Conservation (phyloP, 345 rosid species). For the Citrus glauca region DNA sequence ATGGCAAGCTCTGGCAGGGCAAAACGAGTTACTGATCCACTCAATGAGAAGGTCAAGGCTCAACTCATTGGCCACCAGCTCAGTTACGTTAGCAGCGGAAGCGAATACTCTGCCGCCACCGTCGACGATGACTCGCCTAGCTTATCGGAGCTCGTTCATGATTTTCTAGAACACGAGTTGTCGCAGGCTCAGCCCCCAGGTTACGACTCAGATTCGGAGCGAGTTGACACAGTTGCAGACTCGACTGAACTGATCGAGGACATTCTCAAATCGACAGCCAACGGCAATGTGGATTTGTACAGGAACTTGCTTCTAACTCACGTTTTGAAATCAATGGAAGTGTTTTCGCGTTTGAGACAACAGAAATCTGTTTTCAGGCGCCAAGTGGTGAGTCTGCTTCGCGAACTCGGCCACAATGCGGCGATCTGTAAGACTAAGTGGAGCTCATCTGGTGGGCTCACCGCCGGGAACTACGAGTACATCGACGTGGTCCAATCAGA, state of each 20-base stretch:
- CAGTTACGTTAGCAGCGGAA: constrained; percentile 64
- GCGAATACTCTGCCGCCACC: constrained; percentile 64
- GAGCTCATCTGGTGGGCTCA: constrained; percentile 53
- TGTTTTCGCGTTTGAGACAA: constrained; percentile 29
- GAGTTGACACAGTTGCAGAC: constrained; percentile 27
- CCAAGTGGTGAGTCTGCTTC: constrained; percentile 52
- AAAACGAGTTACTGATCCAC: constrained; percentile 59
- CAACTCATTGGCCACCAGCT: constrained; percentile 44
- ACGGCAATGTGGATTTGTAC: constrained; percentile 36
- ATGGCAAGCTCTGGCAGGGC: constrained; percentile 38
- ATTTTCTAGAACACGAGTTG: constrained; percentile 54
- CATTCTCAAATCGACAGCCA: constrained; percentile 9
- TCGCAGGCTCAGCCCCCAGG: background rate
- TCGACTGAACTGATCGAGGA: constrained; percentile 30
- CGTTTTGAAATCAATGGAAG: constrained; percentile 46
- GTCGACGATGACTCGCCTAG: constrained; percentile 52
- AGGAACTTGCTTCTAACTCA: constrained; percentile 35
- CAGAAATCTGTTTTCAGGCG: constrained; percentile 42
- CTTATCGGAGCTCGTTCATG: constrained; percentile 74
- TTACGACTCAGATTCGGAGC: constrained; percentile 50
- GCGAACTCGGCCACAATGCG: constrained; percentile 77
- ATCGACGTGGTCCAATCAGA: constrained; percentile 57
- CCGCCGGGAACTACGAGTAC: constrained; percentile 74
- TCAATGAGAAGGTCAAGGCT: constrained; percentile 57
- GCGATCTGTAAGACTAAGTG: constrained; percentile 87